phyloP scores from a whole-genome alignment of 331 rosid species.

The Spiraea crenata region DNA sequence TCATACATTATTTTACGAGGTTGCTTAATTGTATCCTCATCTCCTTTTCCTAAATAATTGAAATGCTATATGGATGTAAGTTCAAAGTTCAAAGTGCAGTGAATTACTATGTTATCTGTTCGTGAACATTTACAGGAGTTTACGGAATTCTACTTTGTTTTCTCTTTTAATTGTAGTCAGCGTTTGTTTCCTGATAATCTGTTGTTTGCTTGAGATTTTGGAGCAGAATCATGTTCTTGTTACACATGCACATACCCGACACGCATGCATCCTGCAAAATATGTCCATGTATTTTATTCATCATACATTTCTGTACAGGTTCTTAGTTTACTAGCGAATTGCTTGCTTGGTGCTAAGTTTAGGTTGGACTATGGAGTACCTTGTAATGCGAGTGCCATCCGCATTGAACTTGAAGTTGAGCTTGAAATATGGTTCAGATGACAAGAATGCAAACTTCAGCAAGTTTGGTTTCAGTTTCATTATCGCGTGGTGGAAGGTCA shows the following conservation, averaged over 20 bases:
- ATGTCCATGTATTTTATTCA: neutral
- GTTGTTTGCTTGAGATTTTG: neutral
- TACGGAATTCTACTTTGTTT: neutral
- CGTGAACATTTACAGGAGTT: neutral
- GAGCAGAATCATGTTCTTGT: neutral
- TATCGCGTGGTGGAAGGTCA: neutral
- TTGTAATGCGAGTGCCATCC: no score
- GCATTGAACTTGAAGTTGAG: no score
- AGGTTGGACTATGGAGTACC: no score
- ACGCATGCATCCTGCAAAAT: neutral
- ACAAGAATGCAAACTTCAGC: neutral
- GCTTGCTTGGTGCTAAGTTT: no score
- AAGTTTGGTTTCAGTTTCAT: neutral
- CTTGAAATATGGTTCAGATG: no score
- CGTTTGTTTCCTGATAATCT: neutral
- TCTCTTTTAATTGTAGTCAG: neutral
- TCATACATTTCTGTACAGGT: no score
- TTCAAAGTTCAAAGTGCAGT: neutral
- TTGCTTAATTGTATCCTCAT: neutral
- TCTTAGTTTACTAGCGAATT: no score
- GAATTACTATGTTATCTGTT: slow-evolving; percentile 2
- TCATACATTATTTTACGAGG: neutral
- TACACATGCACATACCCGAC: neutral
- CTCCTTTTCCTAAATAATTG: neutral
- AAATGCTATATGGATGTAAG: neutral